A percentile compares a stretch with the other conserved stretches of the same genome.
Conservation (phyloP, 495 filamentous ascomycete genomes). For the Saxispiralis lemnorum region DNA sequence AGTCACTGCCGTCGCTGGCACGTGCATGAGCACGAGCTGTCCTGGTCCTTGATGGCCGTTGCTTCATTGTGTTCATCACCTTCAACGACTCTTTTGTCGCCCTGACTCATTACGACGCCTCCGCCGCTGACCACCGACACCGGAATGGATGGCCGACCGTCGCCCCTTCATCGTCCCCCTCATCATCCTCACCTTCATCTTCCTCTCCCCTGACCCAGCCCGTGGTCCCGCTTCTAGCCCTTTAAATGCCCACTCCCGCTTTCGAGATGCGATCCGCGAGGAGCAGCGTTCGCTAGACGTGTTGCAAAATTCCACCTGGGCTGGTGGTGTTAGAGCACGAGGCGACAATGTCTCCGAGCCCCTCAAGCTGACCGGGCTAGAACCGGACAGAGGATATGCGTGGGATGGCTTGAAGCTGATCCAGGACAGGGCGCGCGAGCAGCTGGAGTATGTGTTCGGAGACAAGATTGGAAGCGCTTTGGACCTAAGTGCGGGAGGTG, state of each 20-base stretch:
- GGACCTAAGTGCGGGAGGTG: background rate
- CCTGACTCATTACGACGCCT: background rate
- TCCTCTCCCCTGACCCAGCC: constrained; percentile 7
- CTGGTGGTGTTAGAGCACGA: too few relatives aligned
- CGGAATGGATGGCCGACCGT: constrained; percentile 15
- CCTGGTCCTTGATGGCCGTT: background rate
- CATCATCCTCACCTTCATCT: constrained; percentile 12
- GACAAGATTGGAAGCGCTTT: constrained; percentile 11
- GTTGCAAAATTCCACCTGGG: constrained; percentile 51
- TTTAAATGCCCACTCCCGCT: background rate
- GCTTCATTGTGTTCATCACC: background rate
- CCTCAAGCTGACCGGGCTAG: constrained; percentile 60
- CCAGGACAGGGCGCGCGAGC: constrained; percentile 35
- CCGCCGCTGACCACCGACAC: background rate
- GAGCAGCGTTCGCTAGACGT: constrained; percentile 43
- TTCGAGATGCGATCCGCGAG: constrained; percentile 15
- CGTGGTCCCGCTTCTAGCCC: background rate
- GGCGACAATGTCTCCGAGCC: background rate
- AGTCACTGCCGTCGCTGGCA: background rate
- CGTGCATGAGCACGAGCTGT: background rate
- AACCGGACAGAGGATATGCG: constrained; percentile 51
- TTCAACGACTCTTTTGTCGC: background rate
- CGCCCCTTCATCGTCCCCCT: constrained; percentile 11
- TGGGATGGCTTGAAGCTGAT: constrained; percentile 48
- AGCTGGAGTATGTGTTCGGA: constrained; percentile 30